A percentile compares a stretch with the other conserved stretches of the same genome.
These are phyloP conservation scores for Hypoxylon subgilvum DNA, from an alignment of 495 filamentous ascomycete genomes.

Conservation along the genomic window DNA sequence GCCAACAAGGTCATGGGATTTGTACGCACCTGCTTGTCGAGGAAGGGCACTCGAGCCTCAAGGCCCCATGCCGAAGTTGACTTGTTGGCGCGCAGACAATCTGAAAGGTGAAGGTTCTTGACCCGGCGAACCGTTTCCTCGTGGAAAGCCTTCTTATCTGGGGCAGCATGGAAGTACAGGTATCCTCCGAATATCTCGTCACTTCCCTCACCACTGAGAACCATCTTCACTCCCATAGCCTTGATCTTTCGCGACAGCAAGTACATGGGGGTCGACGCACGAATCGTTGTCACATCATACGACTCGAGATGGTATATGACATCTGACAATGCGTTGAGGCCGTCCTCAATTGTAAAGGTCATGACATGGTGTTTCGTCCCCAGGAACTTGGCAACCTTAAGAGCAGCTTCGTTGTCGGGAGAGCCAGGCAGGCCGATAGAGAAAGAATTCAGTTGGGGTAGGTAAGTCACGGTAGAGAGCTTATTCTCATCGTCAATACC, in stretches of 20 bases:
- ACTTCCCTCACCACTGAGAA: constrained; percentile 91
- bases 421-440: constrained; percentile 92
- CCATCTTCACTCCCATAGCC: constrained; percentile 99
- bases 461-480: constrained; percentile 85
- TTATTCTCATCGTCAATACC: constrained; percentile 92
- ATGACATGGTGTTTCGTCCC: constrained; percentile 97
- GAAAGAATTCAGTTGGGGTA: constrained; percentile 96
- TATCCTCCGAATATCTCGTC: constrained; percentile 99
- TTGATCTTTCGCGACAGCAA: constrained; percentile 97
- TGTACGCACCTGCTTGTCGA: constrained; percentile 77
- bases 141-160: constrained; percentile 89
- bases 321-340: constrained; percentile 91
- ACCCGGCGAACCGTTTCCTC: constrained; percentile 88
- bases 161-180: constrained; percentile 96
- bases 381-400: constrained; percentile 90
- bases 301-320: constrained; percentile 98
- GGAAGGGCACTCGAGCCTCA: constrained; percentile 96
- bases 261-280: constrained; percentile 98
- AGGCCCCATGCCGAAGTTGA: constrained; percentile 98
- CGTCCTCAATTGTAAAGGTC: constrained; percentile 97
- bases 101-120: constrained; percentile 92
- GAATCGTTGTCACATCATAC: constrained; percentile 97
- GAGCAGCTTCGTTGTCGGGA: constrained; percentile 86
- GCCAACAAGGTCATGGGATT: too few species aligned
- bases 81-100: constrained; percentile 98